Evolutionary conservation across 306 rosid species (phyloP).

Genomic region (Datisca glomerata): DNA sequence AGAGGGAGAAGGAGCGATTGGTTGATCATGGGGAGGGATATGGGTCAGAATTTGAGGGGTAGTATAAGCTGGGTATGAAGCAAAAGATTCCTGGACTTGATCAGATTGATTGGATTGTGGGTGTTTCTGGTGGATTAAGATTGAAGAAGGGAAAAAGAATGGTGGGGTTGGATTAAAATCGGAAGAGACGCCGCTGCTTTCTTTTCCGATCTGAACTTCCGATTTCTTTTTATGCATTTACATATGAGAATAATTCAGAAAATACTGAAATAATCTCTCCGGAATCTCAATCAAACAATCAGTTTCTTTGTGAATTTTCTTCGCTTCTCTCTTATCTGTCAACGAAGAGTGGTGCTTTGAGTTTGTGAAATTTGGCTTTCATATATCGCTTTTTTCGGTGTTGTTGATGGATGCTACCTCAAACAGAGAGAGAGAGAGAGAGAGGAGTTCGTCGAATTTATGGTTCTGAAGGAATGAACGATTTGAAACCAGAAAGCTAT

Average conservation of each 20-base stretch:
- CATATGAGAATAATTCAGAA: slow-evolving; percentile 11
- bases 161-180: slow-evolving; percentile 76
- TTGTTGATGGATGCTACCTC: neutral
- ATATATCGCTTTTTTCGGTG: neutral
- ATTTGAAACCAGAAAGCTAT: neutral
- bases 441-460: slow-evolving; percentile 1
- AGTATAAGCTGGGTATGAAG: slow-evolving; percentile 7
- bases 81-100: slow-evolving; percentile 14
- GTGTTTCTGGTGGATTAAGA: slow-evolving; percentile 27
- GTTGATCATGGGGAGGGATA: slow-evolving; percentile 20
- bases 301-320: neutral
- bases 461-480: neutral
- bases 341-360: neutral
- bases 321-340: too few species aligned
- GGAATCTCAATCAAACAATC: too few species aligned
- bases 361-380: neutral
- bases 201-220: slow-evolving; percentile 89
- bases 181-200: slow-evolving; percentile 95
- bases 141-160: slow-evolving; percentile 22
- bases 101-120: slow-evolving; percentile 21
- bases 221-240: slow-evolving; percentile 97
- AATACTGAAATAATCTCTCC: too few species aligned
- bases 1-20: slow-evolving; percentile 14
- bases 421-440: neutral
- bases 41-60: slow-evolving; percentile 17